Evolutionary conservation across 2,329 filamentous ascomycete species (phyloP).

Genomic region (Cladosporium phlei): DNA sequence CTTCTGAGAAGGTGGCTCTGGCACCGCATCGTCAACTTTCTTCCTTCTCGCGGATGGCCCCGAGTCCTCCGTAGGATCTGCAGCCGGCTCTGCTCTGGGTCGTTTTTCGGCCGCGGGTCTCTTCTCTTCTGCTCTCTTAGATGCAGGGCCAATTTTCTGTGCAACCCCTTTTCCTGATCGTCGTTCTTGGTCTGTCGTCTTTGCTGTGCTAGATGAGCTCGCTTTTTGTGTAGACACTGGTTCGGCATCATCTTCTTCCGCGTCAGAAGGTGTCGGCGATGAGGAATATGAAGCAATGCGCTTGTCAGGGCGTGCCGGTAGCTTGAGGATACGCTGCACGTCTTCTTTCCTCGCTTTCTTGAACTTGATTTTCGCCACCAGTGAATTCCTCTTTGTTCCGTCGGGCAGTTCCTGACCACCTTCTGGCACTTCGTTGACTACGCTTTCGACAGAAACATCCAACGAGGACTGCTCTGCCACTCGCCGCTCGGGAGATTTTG

Average conservation of each 20-base stretch:
- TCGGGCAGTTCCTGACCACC: not conserved
- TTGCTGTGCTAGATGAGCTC: conserved; percentile 16
- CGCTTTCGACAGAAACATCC: too few species aligned
- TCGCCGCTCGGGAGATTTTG: not conserved
- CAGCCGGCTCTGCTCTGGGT: conserved; percentile 10
- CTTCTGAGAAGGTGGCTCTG: not conserved
- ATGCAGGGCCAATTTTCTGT: conserved; percentile 23
- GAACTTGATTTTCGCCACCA: conserved; percentile 27
- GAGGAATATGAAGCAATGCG: conserved; percentile 6
- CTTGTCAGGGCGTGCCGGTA: conserved; percentile 23
- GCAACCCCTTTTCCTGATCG: conserved; percentile 26
- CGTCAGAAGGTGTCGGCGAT: conserved; percentile 3
- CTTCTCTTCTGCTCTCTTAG: conserved; percentile 6
- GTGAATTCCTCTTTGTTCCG: not conserved
- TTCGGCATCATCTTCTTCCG: conserved; percentile 13
- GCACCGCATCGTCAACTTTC: conserved; percentile 17
- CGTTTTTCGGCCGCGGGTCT: not conserved
- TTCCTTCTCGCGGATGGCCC: conserved; percentile 24
- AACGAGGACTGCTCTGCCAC: too few species aligned
- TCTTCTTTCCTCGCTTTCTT: conserved; percentile 23
- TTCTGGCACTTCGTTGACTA: not conserved
- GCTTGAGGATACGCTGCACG: conserved; percentile 28
- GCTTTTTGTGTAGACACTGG: conserved; percentile 14
- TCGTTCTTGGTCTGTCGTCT: conserved; percentile 2
- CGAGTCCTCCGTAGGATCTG: not conserved